Conservation (phyloP, 352 stramenopile genomes). For the Phytophthora europaea region DNA sequence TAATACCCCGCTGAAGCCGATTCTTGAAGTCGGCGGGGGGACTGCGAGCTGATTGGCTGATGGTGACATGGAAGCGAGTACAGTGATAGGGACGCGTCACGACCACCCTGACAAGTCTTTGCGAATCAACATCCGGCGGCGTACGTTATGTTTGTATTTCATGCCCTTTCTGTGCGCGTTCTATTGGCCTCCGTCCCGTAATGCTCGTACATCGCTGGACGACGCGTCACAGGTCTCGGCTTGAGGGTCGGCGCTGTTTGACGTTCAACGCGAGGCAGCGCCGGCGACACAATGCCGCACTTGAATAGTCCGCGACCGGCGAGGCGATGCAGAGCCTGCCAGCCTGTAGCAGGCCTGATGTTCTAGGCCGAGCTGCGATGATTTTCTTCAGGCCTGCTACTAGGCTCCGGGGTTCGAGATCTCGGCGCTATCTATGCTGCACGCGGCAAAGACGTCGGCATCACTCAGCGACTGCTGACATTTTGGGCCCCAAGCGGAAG, state of each 20-base stretch:
- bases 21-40: constrained; percentile 20
- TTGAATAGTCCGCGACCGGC: constrained; percentile 9
- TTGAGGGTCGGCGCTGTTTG: constrained; percentile 29
- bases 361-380: neutral
- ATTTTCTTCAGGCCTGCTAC: neutral
- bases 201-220: neutral
- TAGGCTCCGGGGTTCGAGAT: neutral
- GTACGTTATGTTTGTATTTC: neutral
- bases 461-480: constrained; percentile 9
- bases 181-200: neutral
- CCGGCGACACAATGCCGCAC: constrained; percentile 17
- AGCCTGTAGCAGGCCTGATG: neutral
- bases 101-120: neutral
- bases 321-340: neutral
- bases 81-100: constrained; percentile 46
- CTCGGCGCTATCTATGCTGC: constrained; percentile 17
- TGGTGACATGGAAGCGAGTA: constrained; percentile 16
- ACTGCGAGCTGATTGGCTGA: constrained; percentile 40
- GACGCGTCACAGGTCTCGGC: constrained; percentile 3
- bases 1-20: constrained; percentile 16
- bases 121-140: neutral
- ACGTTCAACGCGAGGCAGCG: constrained; percentile 10
- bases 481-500: neutral
- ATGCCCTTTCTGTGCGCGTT: neutral
- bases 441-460: constrained; percentile 7